Percentiles rank a stretch among this genome's conserved stretches.
phyloP scores from a whole-genome alignment of 1,139 yeast species.

The Eremothecium gossypii region DNA sequence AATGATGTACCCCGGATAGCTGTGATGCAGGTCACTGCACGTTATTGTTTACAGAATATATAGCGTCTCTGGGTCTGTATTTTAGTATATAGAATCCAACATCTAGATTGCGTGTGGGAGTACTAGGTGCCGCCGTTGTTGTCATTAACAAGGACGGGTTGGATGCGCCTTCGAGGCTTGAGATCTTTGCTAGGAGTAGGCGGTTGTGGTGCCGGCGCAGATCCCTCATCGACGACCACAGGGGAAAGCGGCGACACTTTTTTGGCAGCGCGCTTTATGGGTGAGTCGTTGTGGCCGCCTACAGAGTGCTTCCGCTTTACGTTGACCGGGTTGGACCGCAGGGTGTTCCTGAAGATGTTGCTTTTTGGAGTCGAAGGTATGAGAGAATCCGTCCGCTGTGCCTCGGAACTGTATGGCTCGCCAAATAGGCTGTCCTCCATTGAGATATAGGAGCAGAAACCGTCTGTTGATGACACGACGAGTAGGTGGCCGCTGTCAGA shows the following conservation, averaged over 20 bases:
- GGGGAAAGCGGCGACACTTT: too few relatives aligned
- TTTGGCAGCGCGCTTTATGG: too few relatives aligned
- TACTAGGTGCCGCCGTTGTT: neutral
- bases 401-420: neutral
- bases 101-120: neutral
- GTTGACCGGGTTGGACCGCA: neutral
- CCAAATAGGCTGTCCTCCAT: slow-evolving; percentile 52
- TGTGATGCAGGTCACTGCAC: too few relatives aligned
- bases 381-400: too few relatives aligned
- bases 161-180: slow-evolving; percentile 7
- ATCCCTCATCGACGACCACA: too few relatives aligned
- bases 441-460: slow-evolving; percentile 67
- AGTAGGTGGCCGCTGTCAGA: slow-evolving; percentile 62
- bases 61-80: neutral
- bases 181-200: neutral
- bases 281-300: too few relatives aligned
- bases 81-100: neutral
- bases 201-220: slow-evolving; percentile 1
- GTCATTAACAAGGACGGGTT: slow-evolving; percentile 5
- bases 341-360: neutral
- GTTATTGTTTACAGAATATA: neutral
- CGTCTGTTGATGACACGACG: slow-evolving; percentile 84
- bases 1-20: neutral
- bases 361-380: neutral
- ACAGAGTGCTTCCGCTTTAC: neutral